These are phyloP conservation scores for Mycena venus DNA, from an alignment of 768 basidiomycete species.

Conservation along the genomic window DNA sequence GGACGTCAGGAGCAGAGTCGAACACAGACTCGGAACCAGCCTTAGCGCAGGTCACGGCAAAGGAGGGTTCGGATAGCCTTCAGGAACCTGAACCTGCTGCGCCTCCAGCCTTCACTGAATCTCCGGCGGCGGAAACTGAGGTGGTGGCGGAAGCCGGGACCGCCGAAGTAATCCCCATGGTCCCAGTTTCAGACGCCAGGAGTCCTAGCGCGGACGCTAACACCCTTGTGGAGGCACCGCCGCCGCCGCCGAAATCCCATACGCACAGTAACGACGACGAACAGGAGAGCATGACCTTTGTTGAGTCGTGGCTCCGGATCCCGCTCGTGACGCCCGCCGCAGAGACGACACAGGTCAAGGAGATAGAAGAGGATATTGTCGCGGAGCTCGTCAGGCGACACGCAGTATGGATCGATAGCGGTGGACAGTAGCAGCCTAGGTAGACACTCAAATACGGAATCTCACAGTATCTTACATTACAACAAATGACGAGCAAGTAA, in stretches of 20 bases:
- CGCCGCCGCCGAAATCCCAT: constrained; percentile 5
- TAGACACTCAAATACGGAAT: not conserved
- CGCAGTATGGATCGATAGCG: constrained; percentile 68
- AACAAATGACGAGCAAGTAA: no score
- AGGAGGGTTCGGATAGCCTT: not conserved
- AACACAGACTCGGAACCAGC: not conserved
- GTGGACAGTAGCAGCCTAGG: not conserved
- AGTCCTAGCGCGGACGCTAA: not conserved
- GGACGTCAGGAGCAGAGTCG: not conserved
- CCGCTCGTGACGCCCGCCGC: constrained; percentile 47
- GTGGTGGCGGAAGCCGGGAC: not conserved
- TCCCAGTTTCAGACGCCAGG: not conserved
- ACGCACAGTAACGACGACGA: not conserved
- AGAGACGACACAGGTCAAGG: constrained; percentile 60
- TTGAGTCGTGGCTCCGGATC: constrained; percentile 77
- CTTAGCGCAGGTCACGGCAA: not conserved
- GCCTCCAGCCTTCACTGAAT: not conserved
- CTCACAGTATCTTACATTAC: no score
- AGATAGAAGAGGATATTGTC: constrained; percentile 96
- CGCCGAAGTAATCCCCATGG: not conserved
- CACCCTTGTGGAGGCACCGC: not conserved
- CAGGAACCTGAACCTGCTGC: not conserved
- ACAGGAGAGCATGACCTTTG: constrained; percentile 49
- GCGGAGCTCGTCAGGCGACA: constrained; percentile 82
- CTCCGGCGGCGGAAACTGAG: not conserved